These are phyloP conservation scores for Camellia japonica DNA, from an alignment of 148 eudicot species.

Conservation along the genomic window DNA sequence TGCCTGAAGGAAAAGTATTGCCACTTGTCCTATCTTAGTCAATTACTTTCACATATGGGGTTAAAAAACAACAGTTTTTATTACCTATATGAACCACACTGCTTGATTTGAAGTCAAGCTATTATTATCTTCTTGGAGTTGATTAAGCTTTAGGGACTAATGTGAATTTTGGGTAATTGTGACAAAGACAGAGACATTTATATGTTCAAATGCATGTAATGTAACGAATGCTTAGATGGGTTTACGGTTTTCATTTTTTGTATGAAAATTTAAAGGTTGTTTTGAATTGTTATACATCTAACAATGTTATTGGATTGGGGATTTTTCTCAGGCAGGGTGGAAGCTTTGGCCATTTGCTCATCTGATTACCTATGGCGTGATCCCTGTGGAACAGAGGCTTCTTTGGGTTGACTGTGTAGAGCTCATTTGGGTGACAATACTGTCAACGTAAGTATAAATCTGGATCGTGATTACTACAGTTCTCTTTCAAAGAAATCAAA, in stretches of 20 bases:
- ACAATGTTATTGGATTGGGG: slow-evolving; percentile 5
- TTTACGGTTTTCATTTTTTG: background rate
- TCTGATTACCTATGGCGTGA: slow-evolving; percentile 75
- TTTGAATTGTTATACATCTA: background rate
- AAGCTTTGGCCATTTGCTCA: slow-evolving; percentile 99
- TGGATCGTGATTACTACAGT: background rate
- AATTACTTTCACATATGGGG: background rate
- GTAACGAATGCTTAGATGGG: background rate
- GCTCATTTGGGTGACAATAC: slow-evolving; percentile 95
- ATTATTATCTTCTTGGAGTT: background rate
- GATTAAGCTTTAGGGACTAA: background rate
- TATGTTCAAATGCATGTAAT: background rate
- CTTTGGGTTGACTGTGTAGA: slow-evolving; percentile 98
- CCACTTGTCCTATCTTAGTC: background rate
- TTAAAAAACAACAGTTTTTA: background rate
- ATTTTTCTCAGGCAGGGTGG: slow-evolving; percentile 67
- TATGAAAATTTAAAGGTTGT: background rate
- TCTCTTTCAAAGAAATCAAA: background rate
- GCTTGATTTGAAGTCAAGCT: background rate
- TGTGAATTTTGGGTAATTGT: background rate
- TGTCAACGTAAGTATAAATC: slow-evolving; percentile 71
- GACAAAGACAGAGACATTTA: background rate
- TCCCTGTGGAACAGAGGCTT: slow-evolving; percentile 94
- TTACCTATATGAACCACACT: background rate
- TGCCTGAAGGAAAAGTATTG: background rate